A percentile compares a stretch with the other conserved stretches of the same genome.
Conservation (phyloP, 345 rosid genomes). For the Linum usitatissimum region DNA sequence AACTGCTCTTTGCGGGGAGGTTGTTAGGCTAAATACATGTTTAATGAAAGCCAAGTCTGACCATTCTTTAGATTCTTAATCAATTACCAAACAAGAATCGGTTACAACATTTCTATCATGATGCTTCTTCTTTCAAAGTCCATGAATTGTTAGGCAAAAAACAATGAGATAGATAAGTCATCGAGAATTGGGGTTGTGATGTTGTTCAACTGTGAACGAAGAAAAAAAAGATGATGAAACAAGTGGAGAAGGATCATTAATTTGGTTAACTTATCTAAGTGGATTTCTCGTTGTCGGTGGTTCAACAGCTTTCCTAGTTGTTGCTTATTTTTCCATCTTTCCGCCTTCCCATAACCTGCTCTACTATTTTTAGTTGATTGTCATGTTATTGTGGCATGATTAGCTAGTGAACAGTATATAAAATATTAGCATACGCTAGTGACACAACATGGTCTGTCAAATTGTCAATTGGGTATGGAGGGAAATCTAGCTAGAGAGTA, state of each 20-base stretch:
- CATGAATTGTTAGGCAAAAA: conserved; percentile 22
- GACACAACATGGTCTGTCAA: not conserved
- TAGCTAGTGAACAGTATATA: not conserved
- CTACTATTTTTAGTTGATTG: not conserved
- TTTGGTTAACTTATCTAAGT: conserved; percentile 13
- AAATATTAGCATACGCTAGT: not conserved
- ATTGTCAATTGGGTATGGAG: conserved; percentile 7
- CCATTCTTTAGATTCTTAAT: not conserved
- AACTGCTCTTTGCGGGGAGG: not conserved
- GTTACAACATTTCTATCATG: not conserved
- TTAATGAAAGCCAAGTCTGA: conserved; percentile 7
- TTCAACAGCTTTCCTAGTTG: conserved; percentile 20
- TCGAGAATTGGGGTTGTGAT: conserved; percentile 12
- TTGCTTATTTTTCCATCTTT: not conserved
- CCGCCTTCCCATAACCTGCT: not conserved
- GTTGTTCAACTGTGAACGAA: conserved; percentile 36
- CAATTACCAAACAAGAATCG: not conserved
- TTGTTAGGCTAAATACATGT: not conserved
- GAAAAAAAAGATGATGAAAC: conserved; percentile 11
- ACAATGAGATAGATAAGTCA: conserved; percentile 7
- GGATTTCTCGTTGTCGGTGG: conserved; percentile 16
- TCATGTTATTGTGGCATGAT: not conserved
- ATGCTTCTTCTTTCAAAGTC: not conserved
- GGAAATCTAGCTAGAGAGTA: not conserved
- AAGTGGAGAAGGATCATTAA: not conserved